These are phyloP conservation scores for Nicotiana sylvestris DNA, from an alignment of 257 asterid species.

Conservation along the genomic window DNA sequence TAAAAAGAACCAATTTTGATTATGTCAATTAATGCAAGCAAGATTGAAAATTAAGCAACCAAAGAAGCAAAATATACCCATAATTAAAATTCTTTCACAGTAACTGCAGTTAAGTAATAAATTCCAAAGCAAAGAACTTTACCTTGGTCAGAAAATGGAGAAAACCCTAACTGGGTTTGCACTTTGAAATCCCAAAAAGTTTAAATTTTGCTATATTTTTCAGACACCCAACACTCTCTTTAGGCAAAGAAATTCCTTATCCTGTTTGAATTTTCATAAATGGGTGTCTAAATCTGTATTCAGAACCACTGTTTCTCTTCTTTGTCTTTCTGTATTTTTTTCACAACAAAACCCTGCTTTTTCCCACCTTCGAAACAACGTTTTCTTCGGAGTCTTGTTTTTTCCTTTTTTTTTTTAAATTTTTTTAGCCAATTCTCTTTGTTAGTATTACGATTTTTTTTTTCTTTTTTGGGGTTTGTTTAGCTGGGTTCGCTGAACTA, in stretches of 20 bases:
- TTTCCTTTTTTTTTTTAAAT: no score
- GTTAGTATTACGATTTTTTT: not conserved
- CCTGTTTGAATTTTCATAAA: no score
- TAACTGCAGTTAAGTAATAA: no score
- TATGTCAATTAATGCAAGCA: no score
- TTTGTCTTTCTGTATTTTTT: not conserved
- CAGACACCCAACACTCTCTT: no score
- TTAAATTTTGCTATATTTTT: not conserved
- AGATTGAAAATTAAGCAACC: no score
- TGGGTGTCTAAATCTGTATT: no score
- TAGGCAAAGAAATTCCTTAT: no score
- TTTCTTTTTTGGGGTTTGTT: no score
- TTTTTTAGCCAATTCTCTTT: not conserved
- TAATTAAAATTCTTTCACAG: no score
- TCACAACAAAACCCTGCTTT: conserved; percentile 5
- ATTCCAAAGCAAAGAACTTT: not conserved
- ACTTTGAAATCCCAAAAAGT: not conserved
- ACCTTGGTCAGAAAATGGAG: not conserved
- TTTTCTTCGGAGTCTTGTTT: not conserved
- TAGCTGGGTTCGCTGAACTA: not conserved
- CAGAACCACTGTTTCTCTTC: not conserved
- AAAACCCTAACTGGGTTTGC: conserved; percentile 15
- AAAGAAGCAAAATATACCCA: no score
- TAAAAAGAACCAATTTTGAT: no score
- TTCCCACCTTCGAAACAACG: not conserved